Evolutionary conservation across 768 basidiomycete genomes (phyloP).

Genomic region (Psilocybe cyanescens): DNA sequence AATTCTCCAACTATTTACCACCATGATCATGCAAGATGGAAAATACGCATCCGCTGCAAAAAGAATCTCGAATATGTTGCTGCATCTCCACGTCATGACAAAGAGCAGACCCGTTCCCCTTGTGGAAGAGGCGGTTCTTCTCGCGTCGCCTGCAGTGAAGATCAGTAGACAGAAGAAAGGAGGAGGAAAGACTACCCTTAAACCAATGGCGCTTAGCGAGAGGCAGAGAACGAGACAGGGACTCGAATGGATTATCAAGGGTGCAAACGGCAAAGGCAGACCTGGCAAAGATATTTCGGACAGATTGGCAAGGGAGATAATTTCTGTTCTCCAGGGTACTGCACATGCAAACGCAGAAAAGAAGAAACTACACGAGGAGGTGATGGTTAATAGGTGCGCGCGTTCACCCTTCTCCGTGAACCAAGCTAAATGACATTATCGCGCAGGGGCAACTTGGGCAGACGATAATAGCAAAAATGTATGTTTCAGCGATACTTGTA

Average conservation of each 20-base stretch:
- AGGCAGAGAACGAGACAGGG: slow-evolving; percentile 77
- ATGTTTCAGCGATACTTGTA: no score
- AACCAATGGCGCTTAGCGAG: slow-evolving; percentile 77
- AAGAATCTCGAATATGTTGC: slow-evolving; percentile 62
- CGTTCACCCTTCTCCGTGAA: not conserved
- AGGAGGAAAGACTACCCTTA: slow-evolving; percentile 66
- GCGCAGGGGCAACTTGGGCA: not conserved
- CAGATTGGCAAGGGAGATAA: slow-evolving; percentile 78
- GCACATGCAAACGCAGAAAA: slow-evolving; percentile 24
- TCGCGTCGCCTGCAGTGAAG: slow-evolving; percentile 74
- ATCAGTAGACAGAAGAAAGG: slow-evolving; percentile 59
- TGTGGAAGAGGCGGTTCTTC: slow-evolving; percentile 69
- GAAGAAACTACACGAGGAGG: slow-evolving; percentile 2
- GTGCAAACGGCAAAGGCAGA: slow-evolving; percentile 57
- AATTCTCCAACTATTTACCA: slow-evolving; percentile 68
- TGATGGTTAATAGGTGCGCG: slow-evolving; percentile 12
- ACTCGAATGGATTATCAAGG: slow-evolving; percentile 72
- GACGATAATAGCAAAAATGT: not conserved
- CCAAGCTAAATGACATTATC: not conserved
- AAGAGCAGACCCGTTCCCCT: slow-evolving; percentile 81
- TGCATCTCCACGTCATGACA: slow-evolving; percentile 75
- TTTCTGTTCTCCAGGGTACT: slow-evolving; percentile 68
- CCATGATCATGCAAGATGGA: slow-evolving; percentile 65
- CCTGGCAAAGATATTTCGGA: slow-evolving; percentile 64
- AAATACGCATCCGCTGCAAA: slow-evolving; percentile 63